Conservation (phyloP, 768 basidiomycete species). For the Rhizopogon vesiculosus region DNA sequence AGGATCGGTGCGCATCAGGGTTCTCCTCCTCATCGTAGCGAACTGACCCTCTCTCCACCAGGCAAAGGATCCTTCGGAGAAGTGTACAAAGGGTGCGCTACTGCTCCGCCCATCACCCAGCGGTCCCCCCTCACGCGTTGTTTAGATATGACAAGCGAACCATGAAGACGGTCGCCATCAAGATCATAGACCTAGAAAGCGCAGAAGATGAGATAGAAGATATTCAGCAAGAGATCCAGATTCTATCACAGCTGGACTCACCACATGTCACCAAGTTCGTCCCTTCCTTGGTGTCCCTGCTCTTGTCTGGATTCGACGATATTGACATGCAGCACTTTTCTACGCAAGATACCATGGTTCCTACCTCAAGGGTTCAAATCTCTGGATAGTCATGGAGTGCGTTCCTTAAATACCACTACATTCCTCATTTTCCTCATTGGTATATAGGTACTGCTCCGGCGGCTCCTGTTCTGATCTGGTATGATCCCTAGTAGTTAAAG, state of each 20-base stretch:
- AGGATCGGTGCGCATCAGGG: slow-evolving; percentile 69
- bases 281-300: slow-evolving; percentile 13
- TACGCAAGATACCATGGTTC: slow-evolving; percentile 85
- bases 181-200: slow-evolving; percentile 98
- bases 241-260: slow-evolving; percentile 93
- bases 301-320: slow-evolving; percentile 24
- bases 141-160: slow-evolving; percentile 90
- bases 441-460: slow-evolving; percentile 85
- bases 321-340: slow-evolving; percentile 26
- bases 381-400: slow-evolving; percentile 99
- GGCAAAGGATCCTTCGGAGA: slow-evolving; percentile 99
- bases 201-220: slow-evolving; percentile 99
- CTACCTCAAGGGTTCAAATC: slow-evolving; percentile 89
- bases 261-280: slow-evolving; percentile 92
- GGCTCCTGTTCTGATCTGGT: slow-evolving; percentile 98
- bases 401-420: slow-evolving; percentile 20
- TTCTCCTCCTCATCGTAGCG: slow-evolving; percentile 9
- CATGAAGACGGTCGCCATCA: slow-evolving; percentile 96
- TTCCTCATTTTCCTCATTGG: slow-evolving; percentile 5
- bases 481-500: slow-evolving; percentile 22
- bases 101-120: not conserved
- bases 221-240: slow-evolving; percentile 98
- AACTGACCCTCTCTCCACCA: slow-evolving; percentile 28
- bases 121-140: not conserved
- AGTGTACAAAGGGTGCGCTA: slow-evolving; percentile 91